phyloP scores from a whole-genome alignment of 2,329 filamentous ascomycete genomes.

The Cladosporium sp. region DNA sequence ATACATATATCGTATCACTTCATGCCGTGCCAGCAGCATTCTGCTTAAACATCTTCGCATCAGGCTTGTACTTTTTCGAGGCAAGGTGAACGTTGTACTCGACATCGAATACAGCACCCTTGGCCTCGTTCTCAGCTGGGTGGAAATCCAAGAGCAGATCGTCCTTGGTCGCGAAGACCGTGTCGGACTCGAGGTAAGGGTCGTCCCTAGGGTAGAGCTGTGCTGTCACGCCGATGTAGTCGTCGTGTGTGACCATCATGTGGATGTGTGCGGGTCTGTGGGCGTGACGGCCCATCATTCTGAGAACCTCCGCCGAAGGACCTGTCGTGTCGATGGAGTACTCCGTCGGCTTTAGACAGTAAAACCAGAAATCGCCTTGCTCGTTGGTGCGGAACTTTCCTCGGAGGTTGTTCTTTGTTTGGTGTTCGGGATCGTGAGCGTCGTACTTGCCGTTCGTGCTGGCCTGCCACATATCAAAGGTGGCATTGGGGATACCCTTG shows the following conservation, averaged over 20 bases:
- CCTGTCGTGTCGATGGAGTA: slow-evolving; percentile 54
- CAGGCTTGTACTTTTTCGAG: neutral
- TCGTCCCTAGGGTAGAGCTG: slow-evolving; percentile 52
- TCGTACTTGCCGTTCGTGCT: slow-evolving; percentile 53
- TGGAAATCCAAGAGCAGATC: slow-evolving; percentile 51
- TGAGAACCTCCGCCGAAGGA: slow-evolving; percentile 53
- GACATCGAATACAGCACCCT: slow-evolving; percentile 31
- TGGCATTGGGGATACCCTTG: slow-evolving; percentile 60
- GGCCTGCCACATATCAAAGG: slow-evolving; percentile 75
- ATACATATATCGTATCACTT: no score
- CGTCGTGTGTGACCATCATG: slow-evolving; percentile 48
- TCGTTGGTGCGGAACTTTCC: slow-evolving; percentile 65
- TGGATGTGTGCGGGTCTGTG: slow-evolving; percentile 58
- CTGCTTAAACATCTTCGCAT: slow-evolving; percentile 4
- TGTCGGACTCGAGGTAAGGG: slow-evolving; percentile 49
- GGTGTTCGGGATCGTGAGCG: slow-evolving; percentile 61
- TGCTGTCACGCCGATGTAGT: slow-evolving; percentile 50
- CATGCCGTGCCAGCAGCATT: neutral
- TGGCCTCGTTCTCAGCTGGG: slow-evolving; percentile 41
- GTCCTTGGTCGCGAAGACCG: slow-evolving; percentile 53
- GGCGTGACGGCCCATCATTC: slow-evolving; percentile 57
- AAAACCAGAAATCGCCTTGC: slow-evolving; percentile 55
- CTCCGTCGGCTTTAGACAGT: slow-evolving; percentile 39
- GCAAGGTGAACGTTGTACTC: neutral
- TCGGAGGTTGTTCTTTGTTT: slow-evolving; percentile 68